A percentile compares a stretch with the other conserved stretches of the same genome.
These are phyloP conservation scores for Hura crepitans DNA, from an alignment of 441 rosid genomes.

Conservation along the genomic window DNA sequence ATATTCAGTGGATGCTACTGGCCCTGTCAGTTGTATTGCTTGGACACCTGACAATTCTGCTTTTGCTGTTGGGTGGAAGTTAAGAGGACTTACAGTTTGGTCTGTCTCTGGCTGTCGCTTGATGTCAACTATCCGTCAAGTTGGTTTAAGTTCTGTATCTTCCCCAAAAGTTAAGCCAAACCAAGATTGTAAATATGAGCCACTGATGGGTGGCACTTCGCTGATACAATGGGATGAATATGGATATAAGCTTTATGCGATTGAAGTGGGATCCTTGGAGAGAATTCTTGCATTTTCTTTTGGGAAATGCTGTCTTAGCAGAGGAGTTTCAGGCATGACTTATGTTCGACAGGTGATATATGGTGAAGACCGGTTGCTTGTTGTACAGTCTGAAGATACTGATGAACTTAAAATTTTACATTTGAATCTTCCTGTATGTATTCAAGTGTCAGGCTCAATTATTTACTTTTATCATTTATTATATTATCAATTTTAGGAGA, in stretches of 20 bases:
- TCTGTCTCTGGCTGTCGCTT: conserved; percentile 97
- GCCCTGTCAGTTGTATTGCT: conserved; percentile 82
- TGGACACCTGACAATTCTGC: conserved; percentile 99
- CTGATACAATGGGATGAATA: conserved; percentile 93
- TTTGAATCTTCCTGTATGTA: conserved; percentile 87
- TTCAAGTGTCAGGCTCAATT: conserved; percentile 21
- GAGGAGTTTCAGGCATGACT: conserved; percentile 96
- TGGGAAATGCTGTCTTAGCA: conserved; percentile 90
- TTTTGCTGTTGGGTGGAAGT: conserved; percentile 99
- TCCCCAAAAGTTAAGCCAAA: conserved; percentile 69
- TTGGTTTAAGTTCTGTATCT: conserved; percentile 77
- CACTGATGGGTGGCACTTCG: conserved; percentile 84
- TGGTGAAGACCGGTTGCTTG: conserved; percentile 93
- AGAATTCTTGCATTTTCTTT: conserved; percentile 91
- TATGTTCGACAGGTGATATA: conserved; percentile 92
- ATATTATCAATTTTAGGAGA: conserved; percentile 22
- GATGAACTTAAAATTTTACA: conserved; percentile 90
- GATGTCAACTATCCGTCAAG: conserved; percentile 96
- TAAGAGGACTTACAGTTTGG: conserved; percentile 97
- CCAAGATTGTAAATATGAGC: conserved; percentile 81
- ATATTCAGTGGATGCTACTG: conserved; percentile 87
- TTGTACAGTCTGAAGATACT: conserved; percentile 95
- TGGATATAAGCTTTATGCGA: conserved; percentile 87
- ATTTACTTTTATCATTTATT: conserved; percentile 18
- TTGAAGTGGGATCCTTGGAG: conserved; percentile 81